Conservation (phyloP, 164 flowering plant species). For the Chimonanthus salicifolius region DNA sequence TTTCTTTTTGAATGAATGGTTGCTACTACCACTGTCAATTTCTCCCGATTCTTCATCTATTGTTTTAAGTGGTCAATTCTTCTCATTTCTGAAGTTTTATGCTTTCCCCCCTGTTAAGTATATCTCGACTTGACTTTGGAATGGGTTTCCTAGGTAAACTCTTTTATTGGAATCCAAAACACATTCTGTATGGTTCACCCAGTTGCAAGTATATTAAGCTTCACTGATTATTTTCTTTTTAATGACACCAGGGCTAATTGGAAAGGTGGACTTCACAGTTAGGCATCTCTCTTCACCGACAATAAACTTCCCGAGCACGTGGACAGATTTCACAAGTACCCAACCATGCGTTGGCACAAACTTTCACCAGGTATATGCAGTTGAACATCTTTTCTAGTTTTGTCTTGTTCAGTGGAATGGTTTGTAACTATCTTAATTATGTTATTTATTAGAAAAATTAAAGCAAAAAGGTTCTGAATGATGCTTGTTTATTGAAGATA, state of each 20-base stretch:
- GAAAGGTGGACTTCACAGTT: conserved; percentile 93
- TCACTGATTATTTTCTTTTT: conserved; percentile 4
- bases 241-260: conserved; percentile 52
- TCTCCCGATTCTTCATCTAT: too few relatives aligned
- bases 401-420: background rate
- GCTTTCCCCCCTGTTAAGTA: too few relatives aligned
- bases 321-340: conserved; percentile 42
- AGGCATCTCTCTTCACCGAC: conserved; percentile 77
- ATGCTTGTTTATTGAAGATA: too few relatives aligned
- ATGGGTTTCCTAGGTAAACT: background rate
- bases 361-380: conserved; percentile 44
- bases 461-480: background rate
- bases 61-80: too few relatives aligned
- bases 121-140: background rate
- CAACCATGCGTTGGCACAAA: conserved; percentile 56
- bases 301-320: conserved; percentile 47
- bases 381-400: background rate
- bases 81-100: too few relatives aligned
- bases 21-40: too few relatives aligned
- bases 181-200: too few relatives aligned
- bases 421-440: background rate
- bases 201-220: background rate
- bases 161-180: background rate
- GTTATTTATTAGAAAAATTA: background rate
- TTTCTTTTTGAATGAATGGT: too few relatives aligned